phyloP scores from a whole-genome alignment of 352 stramenopile species.

The Thraustochytrium sp. region DNA sequence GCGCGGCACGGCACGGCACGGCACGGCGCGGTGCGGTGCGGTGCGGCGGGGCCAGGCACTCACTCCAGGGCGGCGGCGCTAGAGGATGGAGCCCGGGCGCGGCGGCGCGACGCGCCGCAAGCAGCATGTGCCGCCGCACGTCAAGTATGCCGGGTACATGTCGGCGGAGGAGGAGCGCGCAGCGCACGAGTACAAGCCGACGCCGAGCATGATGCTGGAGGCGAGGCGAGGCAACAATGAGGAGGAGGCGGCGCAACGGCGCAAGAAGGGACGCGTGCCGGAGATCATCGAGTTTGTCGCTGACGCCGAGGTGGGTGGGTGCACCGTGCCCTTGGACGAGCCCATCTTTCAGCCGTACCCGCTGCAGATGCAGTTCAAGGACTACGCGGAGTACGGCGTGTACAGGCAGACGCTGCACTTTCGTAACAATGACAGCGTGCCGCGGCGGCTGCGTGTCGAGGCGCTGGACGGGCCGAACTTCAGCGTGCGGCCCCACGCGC shows the following conservation, averaged over 20 bases:
- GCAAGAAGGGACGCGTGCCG: background rate
- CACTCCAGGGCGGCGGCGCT: too few species aligned
- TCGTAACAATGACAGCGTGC: slow-evolving; percentile 81
- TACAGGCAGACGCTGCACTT: slow-evolving; percentile 74
- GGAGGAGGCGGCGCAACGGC: background rate
- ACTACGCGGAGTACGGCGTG: slow-evolving; percentile 79
- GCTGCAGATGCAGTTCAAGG: slow-evolving; percentile 75
- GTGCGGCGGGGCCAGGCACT: too few species aligned
- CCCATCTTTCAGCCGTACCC: slow-evolving; percentile 77
- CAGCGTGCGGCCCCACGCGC: slow-evolving; percentile 53
- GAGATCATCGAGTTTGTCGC: slow-evolving; percentile 51
- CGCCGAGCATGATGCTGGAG: slow-evolving; percentile 20
- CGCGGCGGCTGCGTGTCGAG: slow-evolving; percentile 78
- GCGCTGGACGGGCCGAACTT: slow-evolving; percentile 76
- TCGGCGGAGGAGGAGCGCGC: background rate
- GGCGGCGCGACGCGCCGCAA: background rate
- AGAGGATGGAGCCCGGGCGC: background rate
- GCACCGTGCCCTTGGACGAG: slow-evolving; percentile 67
- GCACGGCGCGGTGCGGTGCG: too few species aligned
- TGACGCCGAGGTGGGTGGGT: slow-evolving; percentile 61
- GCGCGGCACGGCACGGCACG: too few species aligned
- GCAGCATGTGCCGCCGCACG: background rate
- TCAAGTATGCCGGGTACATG: slow-evolving; percentile 28
- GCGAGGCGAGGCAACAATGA: background rate
- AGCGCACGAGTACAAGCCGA: slow-evolving; percentile 24